phyloP scores from a whole-genome alignment of 176 grass and related monocot genomes.

The Aegilops umbellulata region DNA sequence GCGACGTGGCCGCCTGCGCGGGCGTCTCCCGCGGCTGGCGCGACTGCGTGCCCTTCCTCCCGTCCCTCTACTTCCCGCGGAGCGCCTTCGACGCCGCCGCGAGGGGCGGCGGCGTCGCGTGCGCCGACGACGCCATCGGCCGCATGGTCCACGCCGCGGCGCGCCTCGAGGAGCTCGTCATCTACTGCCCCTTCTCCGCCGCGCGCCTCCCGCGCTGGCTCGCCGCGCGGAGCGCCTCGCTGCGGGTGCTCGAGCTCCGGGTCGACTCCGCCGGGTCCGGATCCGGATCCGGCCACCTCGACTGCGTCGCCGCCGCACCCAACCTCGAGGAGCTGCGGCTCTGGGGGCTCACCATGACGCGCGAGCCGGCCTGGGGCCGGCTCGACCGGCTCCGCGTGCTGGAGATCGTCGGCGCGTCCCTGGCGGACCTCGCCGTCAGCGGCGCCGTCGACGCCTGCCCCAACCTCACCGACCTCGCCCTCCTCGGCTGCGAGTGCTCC shows the following conservation, averaged over 20 bases:
- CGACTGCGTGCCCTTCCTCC: conserved; percentile 70
- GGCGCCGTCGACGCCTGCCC: conserved; percentile 67
- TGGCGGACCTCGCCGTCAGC: conserved; percentile 50
- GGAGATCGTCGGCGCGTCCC: conserved; percentile 64
- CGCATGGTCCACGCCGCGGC: conserved; percentile 62
- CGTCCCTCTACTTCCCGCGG: conserved; percentile 85
- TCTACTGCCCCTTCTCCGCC: conserved; percentile 91
- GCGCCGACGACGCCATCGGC: conserved; percentile 57
- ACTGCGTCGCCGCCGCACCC: conserved; percentile 44
- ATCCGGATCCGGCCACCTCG: conserved; percentile 25
- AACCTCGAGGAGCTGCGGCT: conserved; percentile 64
- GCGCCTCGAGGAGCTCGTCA: conserved; percentile 72
- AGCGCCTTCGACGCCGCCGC: conserved; percentile 20
- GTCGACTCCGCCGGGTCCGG: conserved; percentile 37
- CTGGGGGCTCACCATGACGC: conserved; percentile 67
- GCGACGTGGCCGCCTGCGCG: conserved; percentile 70
- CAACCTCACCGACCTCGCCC: conserved; percentile 63
- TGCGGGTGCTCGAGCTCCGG: conserved; percentile 78
- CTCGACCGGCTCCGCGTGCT: conserved; percentile 55
- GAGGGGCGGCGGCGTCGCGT: no score
- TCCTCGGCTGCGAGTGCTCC: conserved; percentile 70
- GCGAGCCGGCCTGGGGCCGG: conserved; percentile 51
- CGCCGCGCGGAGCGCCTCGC: conserved; percentile 34
- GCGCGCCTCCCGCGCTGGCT: conserved; percentile 50
- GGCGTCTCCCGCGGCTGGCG: conserved; percentile 73